Evolutionary conservation across 257 asterid genomes (phyloP).

Genomic region (Nicotiana paniculata): DNA sequence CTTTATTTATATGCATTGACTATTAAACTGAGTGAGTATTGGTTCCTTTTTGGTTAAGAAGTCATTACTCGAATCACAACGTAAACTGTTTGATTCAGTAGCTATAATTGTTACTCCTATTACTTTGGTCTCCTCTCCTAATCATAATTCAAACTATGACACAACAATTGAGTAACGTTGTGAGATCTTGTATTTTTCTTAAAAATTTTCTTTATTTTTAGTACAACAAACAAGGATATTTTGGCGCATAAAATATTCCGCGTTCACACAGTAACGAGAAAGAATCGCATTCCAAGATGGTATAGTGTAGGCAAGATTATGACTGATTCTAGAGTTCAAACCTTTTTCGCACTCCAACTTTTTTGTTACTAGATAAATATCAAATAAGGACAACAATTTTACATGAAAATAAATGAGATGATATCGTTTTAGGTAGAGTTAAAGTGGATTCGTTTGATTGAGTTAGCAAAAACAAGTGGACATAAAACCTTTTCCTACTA

Average conservation of each 20-base stretch:
- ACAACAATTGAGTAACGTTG: neutral
- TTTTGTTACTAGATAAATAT: too few species aligned
- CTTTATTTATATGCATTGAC: neutral
- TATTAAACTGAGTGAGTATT: neutral
- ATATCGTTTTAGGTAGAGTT: neutral
- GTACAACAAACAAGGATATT: too few species aligned
- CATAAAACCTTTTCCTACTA: neutral
- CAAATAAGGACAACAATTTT: neutral
- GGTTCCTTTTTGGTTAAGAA: neutral
- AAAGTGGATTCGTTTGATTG: neutral
- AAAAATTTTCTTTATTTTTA: neutral
- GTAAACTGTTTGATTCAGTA: neutral
- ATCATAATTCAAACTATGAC: neutral
- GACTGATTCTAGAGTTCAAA: too few species aligned
- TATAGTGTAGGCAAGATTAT: too few species aligned
- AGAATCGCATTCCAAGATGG: too few species aligned
- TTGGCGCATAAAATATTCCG: too few species aligned
- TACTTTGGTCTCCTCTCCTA: neutral
- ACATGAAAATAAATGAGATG: neutral
- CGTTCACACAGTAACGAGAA: too few species aligned
- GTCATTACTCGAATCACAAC: neutral
- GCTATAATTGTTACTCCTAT: neutral
- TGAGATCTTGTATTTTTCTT: neutral
- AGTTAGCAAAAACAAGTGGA: conserved; percentile 2
- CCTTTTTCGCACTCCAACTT: too few species aligned